These are phyloP conservation scores for Drechslerella stenobrocha DNA, from an alignment of 2,329 filamentous ascomycete genomes.

Conservation along the genomic window DNA sequence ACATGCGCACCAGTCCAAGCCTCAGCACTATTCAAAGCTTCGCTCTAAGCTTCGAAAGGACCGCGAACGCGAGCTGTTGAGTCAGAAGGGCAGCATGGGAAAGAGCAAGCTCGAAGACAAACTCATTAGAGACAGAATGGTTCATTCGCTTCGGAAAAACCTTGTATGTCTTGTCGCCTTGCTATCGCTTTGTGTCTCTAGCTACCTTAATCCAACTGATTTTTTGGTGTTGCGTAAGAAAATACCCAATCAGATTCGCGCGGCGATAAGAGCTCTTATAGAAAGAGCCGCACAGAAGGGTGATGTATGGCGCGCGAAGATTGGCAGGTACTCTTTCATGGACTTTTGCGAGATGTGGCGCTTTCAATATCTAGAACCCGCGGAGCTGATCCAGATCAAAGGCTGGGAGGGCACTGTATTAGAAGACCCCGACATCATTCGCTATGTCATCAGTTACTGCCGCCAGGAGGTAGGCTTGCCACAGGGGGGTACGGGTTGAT, in stretches of 20 bases:
- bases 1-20: constrained; percentile 13
- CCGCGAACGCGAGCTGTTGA: constrained; percentile 26
- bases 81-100: constrained; percentile 9
- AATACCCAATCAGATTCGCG: constrained; percentile 13
- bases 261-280: neutral
- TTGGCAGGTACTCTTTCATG: constrained; percentile 12
- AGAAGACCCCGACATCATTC: constrained; percentile 13
- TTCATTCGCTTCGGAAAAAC: constrained; percentile 10
- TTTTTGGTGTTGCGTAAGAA: constrained; percentile 5
- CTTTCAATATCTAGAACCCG: constrained; percentile 18
- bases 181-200: too few species aligned
- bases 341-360: constrained; percentile 35
- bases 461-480: constrained; percentile 13
- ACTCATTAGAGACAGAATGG: constrained; percentile 20
- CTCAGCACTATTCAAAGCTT: constrained; percentile 27
- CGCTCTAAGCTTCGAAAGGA: constrained; percentile 35
- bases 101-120: constrained; percentile 14
- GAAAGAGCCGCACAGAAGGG: neutral
- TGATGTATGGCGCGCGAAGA: constrained; percentile 1
- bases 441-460: constrained; percentile 16
- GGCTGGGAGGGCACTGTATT: constrained; percentile 9
- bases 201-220: too few species aligned
- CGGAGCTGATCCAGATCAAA: constrained; percentile 18
- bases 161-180: constrained; percentile 3
- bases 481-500: neutral